A percentile compares a stretch with the other conserved stretches of the same genome.
Evolutionary conservation across 2,329 filamentous ascomycete genomes (phyloP).

Genomic region (Celoporthe dispersa): DNA sequence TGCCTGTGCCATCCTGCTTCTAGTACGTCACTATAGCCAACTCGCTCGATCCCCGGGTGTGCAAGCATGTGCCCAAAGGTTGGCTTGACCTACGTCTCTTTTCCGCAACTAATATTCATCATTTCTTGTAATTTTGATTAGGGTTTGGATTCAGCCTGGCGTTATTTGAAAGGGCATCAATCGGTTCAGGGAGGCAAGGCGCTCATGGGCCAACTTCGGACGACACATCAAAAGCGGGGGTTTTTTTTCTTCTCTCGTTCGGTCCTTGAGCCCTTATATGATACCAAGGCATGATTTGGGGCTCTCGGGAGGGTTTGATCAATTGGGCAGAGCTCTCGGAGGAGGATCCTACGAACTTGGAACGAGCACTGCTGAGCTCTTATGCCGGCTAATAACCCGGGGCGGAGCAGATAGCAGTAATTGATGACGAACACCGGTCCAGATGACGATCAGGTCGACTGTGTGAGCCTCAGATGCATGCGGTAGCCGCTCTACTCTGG

Average conservation of each 20-base stretch:
- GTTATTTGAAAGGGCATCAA: conserved; percentile 28
- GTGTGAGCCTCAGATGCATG: background rate
- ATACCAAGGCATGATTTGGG: conserved; percentile 7
- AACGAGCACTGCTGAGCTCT: background rate
- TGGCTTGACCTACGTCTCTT: conserved; percentile 8
- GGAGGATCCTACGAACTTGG: background rate
- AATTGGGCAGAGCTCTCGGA: background rate
- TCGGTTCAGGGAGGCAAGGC: conserved; percentile 25
- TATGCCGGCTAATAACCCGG: background rate
- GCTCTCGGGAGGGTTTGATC: background rate
- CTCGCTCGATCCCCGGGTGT: background rate
- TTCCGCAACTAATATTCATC: conserved; percentile 27
- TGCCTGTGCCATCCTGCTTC: background rate
- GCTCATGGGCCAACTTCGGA: conserved; percentile 23
- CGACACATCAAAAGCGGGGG: conserved; percentile 18
- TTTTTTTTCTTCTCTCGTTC: background rate
- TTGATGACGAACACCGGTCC: background rate
- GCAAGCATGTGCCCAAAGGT: background rate
- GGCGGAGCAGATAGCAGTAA: background rate
- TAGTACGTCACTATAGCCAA: background rate
- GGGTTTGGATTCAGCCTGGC: conserved; percentile 30
- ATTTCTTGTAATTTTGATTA: conserved; percentile 28
- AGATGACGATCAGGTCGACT: background rate
- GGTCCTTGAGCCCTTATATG: conserved; percentile 5
- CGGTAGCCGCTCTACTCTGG: background rate